Conservation (phyloP, 768 basidiomycete genomes). For the Brasilioporus rufonigricans region DNA sequence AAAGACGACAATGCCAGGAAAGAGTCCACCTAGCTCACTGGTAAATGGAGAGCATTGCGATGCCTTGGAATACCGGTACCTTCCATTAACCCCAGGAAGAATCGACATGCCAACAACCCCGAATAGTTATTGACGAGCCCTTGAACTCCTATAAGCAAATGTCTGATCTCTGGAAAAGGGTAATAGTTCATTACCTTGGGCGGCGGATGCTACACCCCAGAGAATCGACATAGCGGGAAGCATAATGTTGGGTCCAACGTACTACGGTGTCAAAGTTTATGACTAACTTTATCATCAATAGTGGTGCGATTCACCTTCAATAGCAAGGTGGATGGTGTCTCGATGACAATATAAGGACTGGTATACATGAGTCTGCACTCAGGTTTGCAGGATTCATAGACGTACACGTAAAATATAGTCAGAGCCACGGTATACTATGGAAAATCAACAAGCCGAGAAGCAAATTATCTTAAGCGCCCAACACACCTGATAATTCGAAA, state of each 20-base stretch:
- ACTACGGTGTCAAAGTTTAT: not conserved
- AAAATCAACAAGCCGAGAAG: not conserved
- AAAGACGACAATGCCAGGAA: constrained; percentile 56
- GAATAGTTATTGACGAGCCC: constrained; percentile 49
- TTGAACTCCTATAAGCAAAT: constrained; percentile 12
- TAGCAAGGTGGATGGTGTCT: constrained; percentile 56
- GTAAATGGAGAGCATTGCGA: constrained; percentile 3
- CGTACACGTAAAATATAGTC: constrained; percentile 21
- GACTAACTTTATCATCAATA: not conserved
- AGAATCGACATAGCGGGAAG: not conserved
- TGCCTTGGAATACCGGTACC: constrained; percentile 35
- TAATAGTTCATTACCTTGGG: not conserved
- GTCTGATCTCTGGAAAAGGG: not conserved
- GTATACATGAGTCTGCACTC: not conserved
- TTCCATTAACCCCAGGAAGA: constrained; percentile 46
- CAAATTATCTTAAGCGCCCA: not conserved
- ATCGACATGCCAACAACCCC: constrained; percentile 42
- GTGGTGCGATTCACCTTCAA: constrained; percentile 40
- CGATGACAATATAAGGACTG: constrained; percentile 43
- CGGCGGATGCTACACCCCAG: not conserved
- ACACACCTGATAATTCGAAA: constrained; percentile 29
- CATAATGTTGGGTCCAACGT: not conserved
- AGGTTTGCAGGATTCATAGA: not conserved
- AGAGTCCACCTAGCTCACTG: constrained; percentile 47
- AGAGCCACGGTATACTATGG: constrained; percentile 34